A percentile compares a stretch with the other conserved stretches of the same genome.
These are phyloP conservation scores for Daldinia eschscholtzii DNA, from an alignment of 2,329 filamentous ascomycete genomes.

Conservation along the genomic window DNA sequence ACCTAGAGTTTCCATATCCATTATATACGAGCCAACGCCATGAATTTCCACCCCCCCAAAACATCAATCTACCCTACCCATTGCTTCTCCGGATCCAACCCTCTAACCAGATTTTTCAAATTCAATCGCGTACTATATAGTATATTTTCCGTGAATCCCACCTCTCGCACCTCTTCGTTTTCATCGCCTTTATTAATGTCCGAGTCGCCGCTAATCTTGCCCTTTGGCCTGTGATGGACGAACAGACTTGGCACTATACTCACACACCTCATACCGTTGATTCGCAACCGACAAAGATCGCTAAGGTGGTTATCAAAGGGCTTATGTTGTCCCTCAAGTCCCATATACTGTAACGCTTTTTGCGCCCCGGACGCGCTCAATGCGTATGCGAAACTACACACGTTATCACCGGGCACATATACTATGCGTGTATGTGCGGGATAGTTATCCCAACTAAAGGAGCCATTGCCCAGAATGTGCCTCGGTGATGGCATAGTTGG, in stretches of 20 bases:
- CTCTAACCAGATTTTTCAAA: conserved; percentile 50
- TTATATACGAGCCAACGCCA: conserved; percentile 13
- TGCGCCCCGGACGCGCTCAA: conserved; percentile 53
- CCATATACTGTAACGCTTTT: conserved; percentile 54
- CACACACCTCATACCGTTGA: conserved; percentile 50
- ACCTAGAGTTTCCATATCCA: not conserved
- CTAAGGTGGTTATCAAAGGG: conserved; percentile 55
- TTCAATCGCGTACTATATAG: conserved; percentile 52
- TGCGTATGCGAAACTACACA: conserved; percentile 57
- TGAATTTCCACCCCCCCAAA: not conserved
- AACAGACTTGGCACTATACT: conserved; percentile 54
- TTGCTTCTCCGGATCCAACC: conserved; percentile 47
- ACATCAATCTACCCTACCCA: conserved; percentile 35
- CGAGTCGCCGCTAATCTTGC: conserved; percentile 49
- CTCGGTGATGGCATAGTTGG: conserved; percentile 47
- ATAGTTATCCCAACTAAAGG: conserved; percentile 47
- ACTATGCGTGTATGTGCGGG: conserved; percentile 54
- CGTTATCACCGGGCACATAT: conserved; percentile 53
- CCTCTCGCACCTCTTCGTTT: conserved; percentile 46
- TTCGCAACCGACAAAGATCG: conserved; percentile 53
- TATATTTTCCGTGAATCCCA: conserved; percentile 52
- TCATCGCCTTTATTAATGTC: conserved; percentile 49
- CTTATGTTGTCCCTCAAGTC: conserved; percentile 51
- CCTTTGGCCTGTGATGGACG: conserved; percentile 52
- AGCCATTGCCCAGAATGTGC: conserved; percentile 47